These are phyloP conservation scores for Sporobolomyces pararoseus DNA, from an alignment of 768 basidiomycete species.

Conservation along the genomic window DNA sequence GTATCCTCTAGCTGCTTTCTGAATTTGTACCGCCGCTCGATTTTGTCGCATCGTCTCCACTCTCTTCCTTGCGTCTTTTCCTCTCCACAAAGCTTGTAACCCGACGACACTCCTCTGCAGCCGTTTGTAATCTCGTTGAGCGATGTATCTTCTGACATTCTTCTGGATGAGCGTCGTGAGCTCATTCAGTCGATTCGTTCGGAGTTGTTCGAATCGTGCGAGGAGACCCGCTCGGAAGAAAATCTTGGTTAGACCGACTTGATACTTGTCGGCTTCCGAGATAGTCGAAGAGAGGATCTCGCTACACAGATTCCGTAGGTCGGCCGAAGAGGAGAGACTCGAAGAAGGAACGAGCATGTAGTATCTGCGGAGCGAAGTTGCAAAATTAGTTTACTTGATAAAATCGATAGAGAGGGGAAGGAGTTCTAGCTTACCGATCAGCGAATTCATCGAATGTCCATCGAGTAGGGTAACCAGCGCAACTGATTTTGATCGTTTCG, in stretches of 20 bases:
- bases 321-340: constrained; percentile 67
- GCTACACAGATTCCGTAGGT: constrained; percentile 74
- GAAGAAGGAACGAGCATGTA: constrained; percentile 90
- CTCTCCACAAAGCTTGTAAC: constrained; percentile 93
- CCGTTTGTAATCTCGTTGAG: constrained; percentile 69
- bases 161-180: constrained; percentile 96
- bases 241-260: constrained; percentile 93
- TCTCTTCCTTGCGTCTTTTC: constrained; percentile 68
- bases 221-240: constrained; percentile 99
- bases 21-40: constrained; percentile 70
- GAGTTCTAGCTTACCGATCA: constrained; percentile 65
- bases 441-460: constrained; percentile 99
- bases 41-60: constrained; percentile 69
- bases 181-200: constrained; percentile 78
- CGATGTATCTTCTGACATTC: constrained; percentile 85
- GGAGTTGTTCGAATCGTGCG: constrained; percentile 84
- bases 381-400: constrained; percentile 1
- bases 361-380: constrained; percentile 63
- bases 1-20: constrained; percentile 66
- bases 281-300: constrained; percentile 80
- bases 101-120: constrained; percentile 70
- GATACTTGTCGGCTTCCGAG: constrained; percentile 92
- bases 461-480: constrained; percentile 94
- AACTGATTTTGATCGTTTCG: constrained; percentile 97
- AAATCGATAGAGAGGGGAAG: not conserved